phyloP scores from a whole-genome alignment of 2,329 filamentous ascomycete genomes.

The Myriosclerotinia scirpicola region DNA sequence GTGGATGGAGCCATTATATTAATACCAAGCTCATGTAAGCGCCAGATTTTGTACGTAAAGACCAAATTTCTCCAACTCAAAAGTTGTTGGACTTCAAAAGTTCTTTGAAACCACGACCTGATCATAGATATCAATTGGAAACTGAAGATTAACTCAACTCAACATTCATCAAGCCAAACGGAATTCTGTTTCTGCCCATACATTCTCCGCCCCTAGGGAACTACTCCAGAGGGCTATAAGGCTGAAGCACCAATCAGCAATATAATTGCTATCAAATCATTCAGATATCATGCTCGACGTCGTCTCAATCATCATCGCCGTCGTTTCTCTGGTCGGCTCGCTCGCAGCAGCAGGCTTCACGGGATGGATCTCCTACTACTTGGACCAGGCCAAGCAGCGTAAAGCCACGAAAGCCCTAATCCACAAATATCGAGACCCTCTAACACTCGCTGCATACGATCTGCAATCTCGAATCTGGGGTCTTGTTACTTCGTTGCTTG shows the following conservation, averaged over 20 bases:
- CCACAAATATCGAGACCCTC: constrained; percentile 36
- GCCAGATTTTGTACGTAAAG: constrained; percentile 10
- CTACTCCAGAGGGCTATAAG: background rate
- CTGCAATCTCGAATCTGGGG: constrained; percentile 35
- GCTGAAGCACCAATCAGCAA: background rate
- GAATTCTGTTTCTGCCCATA: background rate
- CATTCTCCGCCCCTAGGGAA: background rate
- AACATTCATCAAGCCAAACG: background rate
- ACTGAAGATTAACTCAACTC: background rate
- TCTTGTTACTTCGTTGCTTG: constrained; percentile 30
- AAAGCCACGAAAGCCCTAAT: constrained; percentile 33
- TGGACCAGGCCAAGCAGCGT: constrained; percentile 34
- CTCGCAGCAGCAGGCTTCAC: constrained; percentile 35
- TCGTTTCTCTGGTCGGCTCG: constrained; percentile 35
- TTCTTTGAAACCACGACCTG: background rate
- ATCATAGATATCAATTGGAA: background rate
- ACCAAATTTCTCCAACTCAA: background rate
- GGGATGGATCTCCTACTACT: constrained; percentile 36
- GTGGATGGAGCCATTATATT: too few relatives aligned
- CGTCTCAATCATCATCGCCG: constrained; percentile 35
- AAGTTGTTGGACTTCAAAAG: background rate
- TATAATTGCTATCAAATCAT: background rate
- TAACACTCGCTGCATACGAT: constrained; percentile 33
- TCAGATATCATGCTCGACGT: constrained; percentile 29
- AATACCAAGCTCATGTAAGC: background rate